Evolutionary conservation across 176 grass and related monocot species (phyloP), one percentile per base, ranked within the genome.

Genomic region (Musa schizocarpa): DNA sequence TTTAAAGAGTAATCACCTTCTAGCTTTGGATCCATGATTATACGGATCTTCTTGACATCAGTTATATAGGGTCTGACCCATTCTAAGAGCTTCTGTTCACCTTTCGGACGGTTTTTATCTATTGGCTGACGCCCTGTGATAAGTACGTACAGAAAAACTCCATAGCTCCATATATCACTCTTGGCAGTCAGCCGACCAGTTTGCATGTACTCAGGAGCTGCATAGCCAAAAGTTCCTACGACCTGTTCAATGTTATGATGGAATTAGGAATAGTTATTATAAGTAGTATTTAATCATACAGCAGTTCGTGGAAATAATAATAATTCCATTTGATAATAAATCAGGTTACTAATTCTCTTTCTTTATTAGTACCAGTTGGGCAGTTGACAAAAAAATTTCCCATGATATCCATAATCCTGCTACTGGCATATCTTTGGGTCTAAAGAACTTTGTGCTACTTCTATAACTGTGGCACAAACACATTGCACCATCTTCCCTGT

Each of bases 21-120:
- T 0, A 99, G 84, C 13, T 82, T 82, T 0, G 91, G 86, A 69
- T 99, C 95, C 6, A 99, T 50, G 59, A 99, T 99, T 69, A 94
- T 87, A 49, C 86, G 95, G 57, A 92, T 86, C 76, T 84, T 82
- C 71, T 88, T 94, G 14, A 27, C 26, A 6, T 99, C 86, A 0
- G 86, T 77, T n/a, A 99, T 89, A 72, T 99, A 99, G 8, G 91
- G 95, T 51, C 94, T 99, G 34, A 99, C 95, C 95, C 95, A 99
- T 5, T 99, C 95, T 43, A 99, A 79, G 62, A 99, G 95, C 74
- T 92, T 99, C 52, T 94, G 95, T 85, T 99, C 86, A 11, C 86
- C 82, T 77, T 85, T 99, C 13, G 95, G 95, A 7, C 95, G 86
- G 78, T 99, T 99, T 77, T 80, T 68, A 34, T 99, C 91, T 1